Evolutionary conservation across 345 rosid species (phyloP), one percentile per base, ranked within the genome.

Genomic region (Pseudoturritis turrita): DNA sequence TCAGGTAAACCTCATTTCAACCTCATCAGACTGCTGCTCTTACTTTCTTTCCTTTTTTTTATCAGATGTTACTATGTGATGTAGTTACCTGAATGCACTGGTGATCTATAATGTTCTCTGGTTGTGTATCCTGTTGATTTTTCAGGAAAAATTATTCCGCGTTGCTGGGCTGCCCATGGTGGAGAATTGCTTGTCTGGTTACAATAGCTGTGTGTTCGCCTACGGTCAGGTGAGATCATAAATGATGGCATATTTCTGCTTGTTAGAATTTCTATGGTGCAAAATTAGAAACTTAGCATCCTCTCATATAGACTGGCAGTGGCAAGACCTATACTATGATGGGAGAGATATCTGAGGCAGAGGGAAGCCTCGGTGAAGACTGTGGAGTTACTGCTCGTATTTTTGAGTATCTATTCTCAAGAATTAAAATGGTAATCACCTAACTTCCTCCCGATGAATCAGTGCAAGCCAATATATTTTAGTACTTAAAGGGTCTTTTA

Each of bases 271-370:
- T 58, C 4, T 31, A 5, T 46, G 52, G 49, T 62, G 52, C 62
- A 55, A 46, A 25, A 45, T 55, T 18, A 28, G 57, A 58, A 69
- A 58, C 62, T 71, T 50, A 22, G 5, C 45, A 28, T 69, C 10
- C 17, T 76, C 35, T 76, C 68, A 12, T 87, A 70, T 88, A 94
- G 98, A 94, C 98, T 39, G 98, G 97, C 55, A 94, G 97, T 81
- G 98, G 98, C 61, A 94, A 94, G 84, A 94, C 98, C 5, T 82
- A 94, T 68, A 94, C 98, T 23, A 91, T 94, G 97, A 85, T 91
- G 95, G 97, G 98, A 17, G 92, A 88, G 68, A 83, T 91, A 75
- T 65, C 78, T 65, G 85, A 81, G 64, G 76, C 71, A 31, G 89
- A 83, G 71, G 89, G 71, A 58, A 55, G 75, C 61, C 82, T 86